Conservation (phyloP, 768 basidiomycete genomes). For the Coprinopsis marcescibilis region DNA sequence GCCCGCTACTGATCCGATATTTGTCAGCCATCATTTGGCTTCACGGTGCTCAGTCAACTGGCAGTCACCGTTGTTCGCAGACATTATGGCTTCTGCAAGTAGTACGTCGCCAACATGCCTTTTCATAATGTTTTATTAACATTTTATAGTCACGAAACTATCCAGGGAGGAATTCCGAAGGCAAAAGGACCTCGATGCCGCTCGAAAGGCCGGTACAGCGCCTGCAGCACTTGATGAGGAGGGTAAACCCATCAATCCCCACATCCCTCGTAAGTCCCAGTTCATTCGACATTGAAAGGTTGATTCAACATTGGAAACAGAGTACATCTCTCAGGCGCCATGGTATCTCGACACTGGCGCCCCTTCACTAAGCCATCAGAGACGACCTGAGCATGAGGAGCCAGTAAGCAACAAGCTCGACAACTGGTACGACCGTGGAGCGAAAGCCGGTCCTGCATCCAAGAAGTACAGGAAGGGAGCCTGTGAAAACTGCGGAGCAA, state of each 20-base stretch:
- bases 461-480: conserved; percentile 98
- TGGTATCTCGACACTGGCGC: conserved; percentile 97
- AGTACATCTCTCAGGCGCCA: conserved; percentile 97
- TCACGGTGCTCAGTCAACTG: too few species aligned
- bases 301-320: conserved; percentile 30
- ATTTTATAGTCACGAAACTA: conserved; percentile 65
- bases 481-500: conserved; percentile 97
- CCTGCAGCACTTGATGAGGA: conserved; percentile 94
- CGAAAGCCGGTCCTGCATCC: conserved; percentile 80
- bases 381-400: conserved; percentile 62
- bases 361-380: conserved; percentile 92
- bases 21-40: too few species aligned
- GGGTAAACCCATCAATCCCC: conserved; percentile 94
- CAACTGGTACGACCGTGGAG: conserved; percentile 88
- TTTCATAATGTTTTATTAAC: conserved; percentile 6
- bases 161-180: conserved; percentile 93
- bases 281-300: background rate
- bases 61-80: too few species aligned
- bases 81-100: conserved; percentile 15
- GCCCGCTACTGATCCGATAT: too few species aligned
- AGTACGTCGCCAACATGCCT: conserved; percentile 6
- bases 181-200: conserved; percentile 96
- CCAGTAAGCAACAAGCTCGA: conserved; percentile 68
- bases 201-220: conserved; percentile 97
- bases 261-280: conserved; percentile 82